Base-by-base conservation (phyloP, 2,329 filamentous ascomycete genomes). In the Grosmannia clavigera region DNA sequence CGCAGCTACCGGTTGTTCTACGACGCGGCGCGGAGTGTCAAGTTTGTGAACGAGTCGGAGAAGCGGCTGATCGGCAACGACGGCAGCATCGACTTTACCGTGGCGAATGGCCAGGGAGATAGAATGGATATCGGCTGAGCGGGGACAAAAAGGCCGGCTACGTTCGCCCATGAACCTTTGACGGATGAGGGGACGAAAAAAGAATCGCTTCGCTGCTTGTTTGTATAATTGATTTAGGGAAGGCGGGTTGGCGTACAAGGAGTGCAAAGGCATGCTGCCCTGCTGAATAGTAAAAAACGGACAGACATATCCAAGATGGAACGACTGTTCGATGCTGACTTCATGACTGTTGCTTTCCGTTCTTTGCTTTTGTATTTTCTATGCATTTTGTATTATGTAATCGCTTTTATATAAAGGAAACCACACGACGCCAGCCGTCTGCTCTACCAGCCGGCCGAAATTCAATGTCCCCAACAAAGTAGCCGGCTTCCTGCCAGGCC, bases 1-100 rank as follows among this genome's bases (percentile, higher is more conserved):
- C 84, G 92, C 66, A 95, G 90, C 75, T 99, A 92, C 79, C 81
- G 86, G 69, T 82, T 99, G 56, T 99, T 99, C 76, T 96, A 92
- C 74, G 94, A 99, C 71, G 87, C 92, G 1, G 78, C 78, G 56
- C 82, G 94, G 67, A 96, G 92, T 72, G 88, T 95, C 67, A 89
- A 90, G 74, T 96, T 97, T 68, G 90, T 99, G 53, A 76, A 81
- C 61, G 88, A 95, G 65, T 95, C 87, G 62, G 94, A 97, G 77
- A 92, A 92, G 78, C 83, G 92, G 50, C 84, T 99, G 65, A 96
- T 99, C 71, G 90, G 91, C 64, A 86, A 96, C 64, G 84, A 87
- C 63, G 94, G 94, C 31, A 78, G 76, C 29, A 92, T 96, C 33
- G 88, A 85, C 63, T 84, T 97, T 68, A 71, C 79, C 19, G 75